Base-by-base conservation (phyloP, 495 filamentous ascomycete species). In the Podospora fimiseda region DNA sequence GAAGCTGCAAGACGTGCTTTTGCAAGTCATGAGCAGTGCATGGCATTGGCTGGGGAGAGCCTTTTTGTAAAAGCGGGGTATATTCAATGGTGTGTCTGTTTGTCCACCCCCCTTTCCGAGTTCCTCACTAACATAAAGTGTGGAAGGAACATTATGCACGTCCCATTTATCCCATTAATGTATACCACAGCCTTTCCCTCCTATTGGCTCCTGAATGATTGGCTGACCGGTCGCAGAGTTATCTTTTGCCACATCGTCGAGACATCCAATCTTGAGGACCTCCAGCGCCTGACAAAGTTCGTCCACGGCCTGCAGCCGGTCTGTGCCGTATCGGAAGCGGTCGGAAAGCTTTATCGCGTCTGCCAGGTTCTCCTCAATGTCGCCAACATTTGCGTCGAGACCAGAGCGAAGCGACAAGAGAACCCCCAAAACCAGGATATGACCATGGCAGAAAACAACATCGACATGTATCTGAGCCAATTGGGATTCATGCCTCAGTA, bases 141-240 rank as follows among this genome's bases (percentile, higher is more conserved):
- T 24, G 6, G 39, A 19, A 86, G 83, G 82, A 78, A 79, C 1
- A 72, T 88, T 22, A 70, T 88, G 18, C 74, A 82, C 58, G 74
- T 80, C 9, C 85, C 84, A 2, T 86, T 88, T 59, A 78, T 82
- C 36, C 85, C 84, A 0, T 82, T 85, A 60, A 83, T 85, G n/a
- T n/a, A n/a, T n/a, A n/a, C n/a, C n/a, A n/a, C n/a, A n/a, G n/a
- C n/a, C n/a, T n/a, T n/a, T n/a, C n/a, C n/a, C n/a, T n/a, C n/a
- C n/a, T n/a, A n/a, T n/a, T n/a, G n/a, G n/a, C n/a, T n/a, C n/a
- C n/a, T n/a, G n/a, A n/a, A n/a, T n/a, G n/a, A n/a, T n/a, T n/a
- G n/a, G n/a, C n/a, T n/a, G n/a, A n/a, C n/a, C n/a, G n/a, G n/a
- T n/a, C n/a, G n/a, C n/a, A n/a, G n/a, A 44, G 80, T 87, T 2